Evolutionary conservation across 169 alveolate genomes (phyloP).

Genomic region (Cryptosporidium sp.): DNA sequence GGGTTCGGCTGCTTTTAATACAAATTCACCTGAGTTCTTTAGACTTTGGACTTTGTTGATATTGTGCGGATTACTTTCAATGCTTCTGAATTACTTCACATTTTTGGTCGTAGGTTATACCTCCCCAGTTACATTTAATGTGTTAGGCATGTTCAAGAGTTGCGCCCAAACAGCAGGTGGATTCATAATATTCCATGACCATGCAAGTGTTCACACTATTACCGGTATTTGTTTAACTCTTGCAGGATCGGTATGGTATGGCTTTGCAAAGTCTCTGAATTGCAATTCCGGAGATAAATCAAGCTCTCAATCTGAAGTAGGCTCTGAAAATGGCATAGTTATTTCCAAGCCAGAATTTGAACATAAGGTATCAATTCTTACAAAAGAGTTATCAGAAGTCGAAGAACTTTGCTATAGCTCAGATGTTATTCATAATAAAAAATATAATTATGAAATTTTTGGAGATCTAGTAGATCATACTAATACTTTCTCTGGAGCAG

Average conservation of each 20-base stretch:
- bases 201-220: constrained; percentile 59
- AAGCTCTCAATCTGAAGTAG: background rate
- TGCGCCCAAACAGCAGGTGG: constrained; percentile 81
- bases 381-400: constrained; percentile 10
- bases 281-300: constrained; percentile 40
- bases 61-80: constrained; percentile 59
- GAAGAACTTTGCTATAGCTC: constrained; percentile 27
- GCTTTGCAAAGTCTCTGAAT: constrained; percentile 54
- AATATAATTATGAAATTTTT: background rate
- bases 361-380: constrained; percentile 16
- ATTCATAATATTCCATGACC: constrained; percentile 76
- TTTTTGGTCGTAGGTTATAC: constrained; percentile 72
- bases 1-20: constrained; percentile 29
- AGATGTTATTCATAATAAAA: background rate
- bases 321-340: constrained; percentile 1
- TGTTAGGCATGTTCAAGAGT: constrained; percentile 79
- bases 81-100: constrained; percentile 57
- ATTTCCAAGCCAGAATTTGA: constrained; percentile 6
- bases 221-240: constrained; percentile 78
- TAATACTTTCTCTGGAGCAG: background rate
- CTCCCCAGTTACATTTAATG: constrained; percentile 78
- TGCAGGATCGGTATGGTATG: constrained; percentile 76
- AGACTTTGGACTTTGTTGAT: constrained; percentile 56
- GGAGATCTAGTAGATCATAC: background rate
- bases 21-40: constrained; percentile 41